These are phyloP conservation scores for Schizothecium vesticola DNA, from an alignment of 495 filamentous ascomycete species.

Conservation along the genomic window DNA sequence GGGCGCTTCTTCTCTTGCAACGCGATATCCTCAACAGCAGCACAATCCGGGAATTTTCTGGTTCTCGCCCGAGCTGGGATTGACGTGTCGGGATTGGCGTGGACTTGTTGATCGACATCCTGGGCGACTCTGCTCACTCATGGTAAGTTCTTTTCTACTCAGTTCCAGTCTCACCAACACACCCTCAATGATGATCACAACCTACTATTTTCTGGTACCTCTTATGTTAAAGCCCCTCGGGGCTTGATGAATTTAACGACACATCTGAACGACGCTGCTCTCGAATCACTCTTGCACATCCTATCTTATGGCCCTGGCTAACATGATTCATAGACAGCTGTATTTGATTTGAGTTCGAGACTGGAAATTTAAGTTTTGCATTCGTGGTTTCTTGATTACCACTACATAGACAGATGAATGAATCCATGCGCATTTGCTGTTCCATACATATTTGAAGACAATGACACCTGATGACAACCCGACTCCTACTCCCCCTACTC, in stretches of 20 bases:
- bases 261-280: conserved; percentile 47
- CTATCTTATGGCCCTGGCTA: conserved; percentile 12
- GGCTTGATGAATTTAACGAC: conserved; percentile 52
- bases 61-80: background rate
- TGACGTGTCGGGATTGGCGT: background rate
- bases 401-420: background rate
- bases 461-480: background rate
- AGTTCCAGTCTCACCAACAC: background rate
- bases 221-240: conserved; percentile 53
- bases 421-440: background rate
- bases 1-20: background rate
- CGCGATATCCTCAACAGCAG: background rate
- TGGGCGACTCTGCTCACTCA: background rate
- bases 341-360: background rate
- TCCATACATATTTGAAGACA: background rate
- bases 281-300: conserved; percentile 10
- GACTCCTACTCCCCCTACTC: background rate
- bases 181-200: conserved; percentile 45
- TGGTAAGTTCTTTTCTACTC: conserved; percentile 11
- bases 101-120: background rate
- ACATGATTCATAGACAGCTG: conserved; percentile 4
- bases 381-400: background rate
- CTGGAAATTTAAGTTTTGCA: background rate
- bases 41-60: background rate
- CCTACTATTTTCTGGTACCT: conserved; percentile 56